Base-by-base conservation (phyloP, 2,329 filamentous ascomycete genomes). In the Tolypocladium cylindrosporum region DNA sequence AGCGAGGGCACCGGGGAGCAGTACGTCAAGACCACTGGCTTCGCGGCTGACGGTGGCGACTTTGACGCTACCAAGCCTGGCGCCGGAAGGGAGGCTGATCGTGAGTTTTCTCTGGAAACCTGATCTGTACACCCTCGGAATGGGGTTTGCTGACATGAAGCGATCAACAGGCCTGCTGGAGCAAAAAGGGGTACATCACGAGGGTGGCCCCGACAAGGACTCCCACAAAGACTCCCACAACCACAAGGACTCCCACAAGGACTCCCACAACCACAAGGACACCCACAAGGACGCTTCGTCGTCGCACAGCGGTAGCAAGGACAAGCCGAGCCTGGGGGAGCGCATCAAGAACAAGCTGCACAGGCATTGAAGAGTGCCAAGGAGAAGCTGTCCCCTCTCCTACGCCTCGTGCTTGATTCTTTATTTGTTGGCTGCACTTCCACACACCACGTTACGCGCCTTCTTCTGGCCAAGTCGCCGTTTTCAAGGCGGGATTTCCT, bases 281-380 rank as follows among this genome's bases (percentile, higher is more conserved):
- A 16, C 43, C 24, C 43, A 48, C 43, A 48, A 48, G 43, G 43
- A 48, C 11, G 36, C 43, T 9, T 50, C 27, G 11, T 52, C 60
- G 13, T 42, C 57, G 6, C 54, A 27, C 42, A 42, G 16, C 14
- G 45, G 42, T 4, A 21, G 48, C 43, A 69, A 67, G 53, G 73
- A 74, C 57, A 83, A 84, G 72, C 75, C 74, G 52, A 80, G 80
- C 61, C 67, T 87, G 45, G 78, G 79, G 60, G 78, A 85, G 58
- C 87, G 86, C 74, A 81, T 89, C 71, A 89, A 88, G 80, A 79
- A 81, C 58, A 89, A 88, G 76, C 72, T 89, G 59, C 85, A 88
- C 71, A 73, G 72, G 58, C 72, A 77, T 65, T 76, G 66, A 63
- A 43, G 6, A 24, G 13, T 40, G 39, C 11, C n/a, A 16, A 39